phyloP scores from a whole-genome alignment of 1,139 yeast species.

The Tardiomyces digboiensis region DNA sequence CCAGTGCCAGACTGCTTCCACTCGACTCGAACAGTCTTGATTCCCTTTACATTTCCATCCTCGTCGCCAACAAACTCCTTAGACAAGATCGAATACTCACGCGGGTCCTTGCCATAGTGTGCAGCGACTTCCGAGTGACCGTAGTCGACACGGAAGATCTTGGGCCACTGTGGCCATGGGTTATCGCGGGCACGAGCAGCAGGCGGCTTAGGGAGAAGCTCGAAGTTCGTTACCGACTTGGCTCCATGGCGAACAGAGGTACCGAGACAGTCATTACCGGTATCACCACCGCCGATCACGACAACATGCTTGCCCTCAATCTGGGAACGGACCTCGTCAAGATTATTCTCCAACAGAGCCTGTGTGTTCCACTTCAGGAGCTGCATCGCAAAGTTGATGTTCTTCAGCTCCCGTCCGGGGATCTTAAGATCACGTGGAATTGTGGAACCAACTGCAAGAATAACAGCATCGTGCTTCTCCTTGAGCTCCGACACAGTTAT shows the following conservation, averaged over 20 bases:
- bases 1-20: slow-evolving; percentile 96
- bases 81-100: slow-evolving; percentile 91
- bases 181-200: slow-evolving; percentile 81
- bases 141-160: slow-evolving; percentile 94
- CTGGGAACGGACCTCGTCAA: slow-evolving; percentile 64
- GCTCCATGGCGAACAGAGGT: slow-evolving; percentile 98
- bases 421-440: slow-evolving; percentile 92
- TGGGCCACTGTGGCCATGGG: slow-evolving; percentile 99
- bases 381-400: slow-evolving; percentile 93
- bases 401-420: slow-evolving; percentile 86
- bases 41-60: slow-evolving; percentile 84
- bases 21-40: slow-evolving; percentile 93
- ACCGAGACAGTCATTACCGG: slow-evolving; percentile 99
- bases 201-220: slow-evolving; percentile 89
- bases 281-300: slow-evolving; percentile 99
- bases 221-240: slow-evolving; percentile 90
- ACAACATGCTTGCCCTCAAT: slow-evolving; percentile 83
- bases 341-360: slow-evolving; percentile 73
- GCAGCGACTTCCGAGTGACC: slow-evolving; percentile 95
- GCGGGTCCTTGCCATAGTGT: slow-evolving; percentile 95
- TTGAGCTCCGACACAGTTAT: slow-evolving; percentile 57
- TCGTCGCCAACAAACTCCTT: slow-evolving; percentile 95
- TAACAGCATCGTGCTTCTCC: slow-evolving; percentile 64
- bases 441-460: slow-evolving; percentile 93
- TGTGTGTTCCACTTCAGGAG: slow-evolving; percentile 82